phyloP scores from a whole-genome alignment of 1,284 basidiomycete species.

The Termitomyces sp. region DNA sequence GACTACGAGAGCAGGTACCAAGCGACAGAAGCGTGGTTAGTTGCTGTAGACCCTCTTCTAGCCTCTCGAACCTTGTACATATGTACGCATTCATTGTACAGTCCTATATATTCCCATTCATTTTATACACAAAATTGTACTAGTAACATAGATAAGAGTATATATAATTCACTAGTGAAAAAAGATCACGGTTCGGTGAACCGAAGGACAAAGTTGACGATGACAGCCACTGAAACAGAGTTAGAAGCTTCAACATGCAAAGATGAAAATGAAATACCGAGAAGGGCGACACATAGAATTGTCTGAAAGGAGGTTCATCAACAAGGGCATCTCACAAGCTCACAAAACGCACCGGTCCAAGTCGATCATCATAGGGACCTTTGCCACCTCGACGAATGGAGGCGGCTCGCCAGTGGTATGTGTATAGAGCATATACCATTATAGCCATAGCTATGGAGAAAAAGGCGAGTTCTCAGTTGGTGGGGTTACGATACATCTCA shows the following conservation, averaged over 20 bases:
- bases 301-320: conserved; percentile 70
- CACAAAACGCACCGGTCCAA: conserved; percentile 53
- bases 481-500: conserved; percentile 1
- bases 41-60: not conserved
- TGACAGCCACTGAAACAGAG: conserved; percentile 65
- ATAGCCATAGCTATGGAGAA: conserved; percentile 78
- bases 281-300: conserved; percentile 77
- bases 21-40: conserved; percentile 54
- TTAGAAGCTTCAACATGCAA: conserved; percentile 2
- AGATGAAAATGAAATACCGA: conserved; percentile 47
- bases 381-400: conserved; percentile 90
- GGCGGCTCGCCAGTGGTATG: conserved; percentile 94
- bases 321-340: conserved; percentile 9
- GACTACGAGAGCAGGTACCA: conserved; percentile 45
- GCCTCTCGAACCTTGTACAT: not conserved
- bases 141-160: not conserved
- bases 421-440: conserved; percentile 93
- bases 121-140: not conserved
- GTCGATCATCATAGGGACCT: conserved; percentile 94
- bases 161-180: not conserved
- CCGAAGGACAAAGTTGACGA: conserved; percentile 85
- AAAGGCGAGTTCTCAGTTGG: not conserved
- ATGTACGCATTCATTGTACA: not conserved
- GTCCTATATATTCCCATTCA: not conserved
- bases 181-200: conserved; percentile 45